phyloP scores from a whole-genome alignment of 2,329 filamentous ascomycete genomes.

The Venturia effusa region DNA sequence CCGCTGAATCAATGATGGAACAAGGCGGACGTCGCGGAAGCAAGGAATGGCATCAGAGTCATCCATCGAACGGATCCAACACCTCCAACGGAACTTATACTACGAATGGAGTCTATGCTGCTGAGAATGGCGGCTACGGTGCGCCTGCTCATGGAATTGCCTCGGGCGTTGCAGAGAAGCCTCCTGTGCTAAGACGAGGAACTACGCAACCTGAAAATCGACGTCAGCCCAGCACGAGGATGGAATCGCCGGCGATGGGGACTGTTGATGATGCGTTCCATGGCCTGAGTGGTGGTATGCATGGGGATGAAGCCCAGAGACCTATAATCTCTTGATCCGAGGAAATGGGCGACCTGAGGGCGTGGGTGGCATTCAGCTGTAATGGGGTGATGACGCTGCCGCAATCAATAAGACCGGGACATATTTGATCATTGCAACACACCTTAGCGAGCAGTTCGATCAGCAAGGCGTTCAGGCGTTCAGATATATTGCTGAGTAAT shows the following conservation, averaged over 20 bases:
- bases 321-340: background rate
- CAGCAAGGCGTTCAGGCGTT: background rate
- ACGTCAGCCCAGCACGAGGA: background rate
- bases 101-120: background rate
- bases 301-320: background rate
- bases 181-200: background rate
- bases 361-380: background rate
- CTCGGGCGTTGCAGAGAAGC: background rate
- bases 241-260: constrained; percentile 3
- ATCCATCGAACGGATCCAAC: background rate
- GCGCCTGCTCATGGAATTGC: background rate
- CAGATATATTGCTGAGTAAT: too few species aligned
- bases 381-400: background rate
- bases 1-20: constrained; percentile 8
- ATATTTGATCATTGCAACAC: background rate
- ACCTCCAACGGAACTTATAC: background rate
- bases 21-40: background rate
- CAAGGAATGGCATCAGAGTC: background rate
- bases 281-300: constrained; percentile 2
- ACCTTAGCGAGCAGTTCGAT: background rate
- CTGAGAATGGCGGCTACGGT: background rate
- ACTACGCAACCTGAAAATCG: background rate
- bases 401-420: background rate
- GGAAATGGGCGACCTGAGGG: background rate
- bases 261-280: constrained; percentile 7